Evolutionary conservation across 2,329 filamentous ascomycete genomes (phyloP).

Genomic region (Hortaea sp.): DNA sequence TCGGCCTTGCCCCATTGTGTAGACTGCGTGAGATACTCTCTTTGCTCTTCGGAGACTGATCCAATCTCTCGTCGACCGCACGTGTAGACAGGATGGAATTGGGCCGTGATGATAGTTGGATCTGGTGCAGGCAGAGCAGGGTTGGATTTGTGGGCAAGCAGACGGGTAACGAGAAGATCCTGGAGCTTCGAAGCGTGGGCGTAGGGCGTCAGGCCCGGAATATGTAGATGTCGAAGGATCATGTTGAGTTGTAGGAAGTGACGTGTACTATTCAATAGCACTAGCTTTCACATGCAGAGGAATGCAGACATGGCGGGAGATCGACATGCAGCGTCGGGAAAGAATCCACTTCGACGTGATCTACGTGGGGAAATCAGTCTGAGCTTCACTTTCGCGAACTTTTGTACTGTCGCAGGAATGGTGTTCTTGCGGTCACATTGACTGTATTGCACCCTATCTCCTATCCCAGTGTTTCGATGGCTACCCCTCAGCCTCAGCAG

Average conservation of each 20-base stretch:
- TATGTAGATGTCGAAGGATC: slow-evolving; percentile 51
- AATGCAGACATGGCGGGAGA: not conserved
- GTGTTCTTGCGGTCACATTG: too few species aligned
- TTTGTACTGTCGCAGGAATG: too few species aligned
- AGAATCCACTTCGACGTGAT: not conserved
- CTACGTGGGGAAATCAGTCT: not conserved
- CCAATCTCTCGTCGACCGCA: slow-evolving; percentile 69
- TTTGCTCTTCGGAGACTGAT: slow-evolving; percentile 39
- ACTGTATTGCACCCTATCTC: too few species aligned
- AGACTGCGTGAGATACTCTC: slow-evolving; percentile 27
- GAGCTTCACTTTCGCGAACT: not conserved
- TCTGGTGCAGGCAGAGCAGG: slow-evolving; percentile 39
- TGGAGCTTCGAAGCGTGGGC: slow-evolving; percentile 46
- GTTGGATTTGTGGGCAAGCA: slow-evolving; percentile 52
- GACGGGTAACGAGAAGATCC: slow-evolving; percentile 43
- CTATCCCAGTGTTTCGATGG: too few species aligned
- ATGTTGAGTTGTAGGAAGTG: slow-evolving; percentile 21
- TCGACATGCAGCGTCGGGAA: not conserved
- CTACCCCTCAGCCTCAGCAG: not conserved
- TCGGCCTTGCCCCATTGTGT: slow-evolving; percentile 38
- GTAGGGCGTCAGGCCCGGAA: slow-evolving; percentile 47
- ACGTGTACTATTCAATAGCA: not conserved
- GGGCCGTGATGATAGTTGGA: slow-evolving; percentile 72
- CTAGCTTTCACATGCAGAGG: not conserved
- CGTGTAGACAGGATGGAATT: slow-evolving; percentile 75